phyloP scores from a whole-genome alignment of 257 asterid species.

The Thymus mandschuricus region DNA sequence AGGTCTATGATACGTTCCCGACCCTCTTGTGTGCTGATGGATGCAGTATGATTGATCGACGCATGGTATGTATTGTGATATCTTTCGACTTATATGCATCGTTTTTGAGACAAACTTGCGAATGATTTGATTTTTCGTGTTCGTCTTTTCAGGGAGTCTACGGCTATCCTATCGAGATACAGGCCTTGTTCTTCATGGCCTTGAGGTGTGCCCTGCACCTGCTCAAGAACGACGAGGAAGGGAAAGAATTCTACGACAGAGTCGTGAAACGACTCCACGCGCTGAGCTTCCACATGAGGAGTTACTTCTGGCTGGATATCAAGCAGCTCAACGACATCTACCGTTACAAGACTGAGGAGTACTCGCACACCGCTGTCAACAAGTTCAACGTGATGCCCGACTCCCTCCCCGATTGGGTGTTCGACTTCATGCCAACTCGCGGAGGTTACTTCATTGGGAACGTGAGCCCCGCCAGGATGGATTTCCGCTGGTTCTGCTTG shows the following conservation, averaged over 20 bases:
- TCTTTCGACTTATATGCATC: background rate
- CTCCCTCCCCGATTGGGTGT: constrained; percentile 89
- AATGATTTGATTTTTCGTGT: background rate
- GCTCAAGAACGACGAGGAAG: constrained; percentile 76
- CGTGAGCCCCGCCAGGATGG: constrained; percentile 92
- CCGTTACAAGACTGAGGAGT: constrained; percentile 88
- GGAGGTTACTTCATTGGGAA: constrained; percentile 93
- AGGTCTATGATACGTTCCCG: constrained; percentile 94
- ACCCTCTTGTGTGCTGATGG: constrained; percentile 97
- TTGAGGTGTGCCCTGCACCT: constrained; percentile 71
- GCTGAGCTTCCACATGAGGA: constrained; percentile 85
- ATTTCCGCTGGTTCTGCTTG: constrained; percentile 91
- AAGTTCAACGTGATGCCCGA: constrained; percentile 95
- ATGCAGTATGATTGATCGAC: constrained; percentile 87
- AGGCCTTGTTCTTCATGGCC: constrained; percentile 90
- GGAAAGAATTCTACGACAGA: constrained; percentile 59
- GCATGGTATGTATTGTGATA: constrained; percentile 62
- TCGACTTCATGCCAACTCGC: constrained; percentile 84
- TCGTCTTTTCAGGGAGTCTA: constrained; percentile 69
- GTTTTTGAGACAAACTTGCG: too few species aligned
- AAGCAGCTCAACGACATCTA: constrained; percentile 83
- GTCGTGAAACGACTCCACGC: constrained; percentile 79
- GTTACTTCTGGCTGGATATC: constrained; percentile 86
- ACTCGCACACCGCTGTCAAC: constrained; percentile 92
- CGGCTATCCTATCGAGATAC: constrained; percentile 92